A percentile compares a stretch with the other conserved stretches of the same genome.
Evolutionary conservation across 441 rosid genomes (phyloP).

Genomic region (Pelargonium australe): DNA sequence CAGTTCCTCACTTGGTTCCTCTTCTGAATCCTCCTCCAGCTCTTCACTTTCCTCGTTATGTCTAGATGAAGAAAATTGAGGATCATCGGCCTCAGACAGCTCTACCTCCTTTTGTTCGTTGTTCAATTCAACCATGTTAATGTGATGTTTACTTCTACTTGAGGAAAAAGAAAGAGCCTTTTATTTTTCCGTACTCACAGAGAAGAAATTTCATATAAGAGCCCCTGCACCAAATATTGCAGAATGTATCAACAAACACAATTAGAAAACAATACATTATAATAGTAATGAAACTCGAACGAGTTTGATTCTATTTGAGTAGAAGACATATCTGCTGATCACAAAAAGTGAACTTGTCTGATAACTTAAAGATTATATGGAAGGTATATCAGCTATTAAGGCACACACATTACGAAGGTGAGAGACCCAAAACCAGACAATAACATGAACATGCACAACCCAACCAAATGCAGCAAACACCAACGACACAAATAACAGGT

Average conservation of each 20-base stretch:
- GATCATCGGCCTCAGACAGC: not conserved
- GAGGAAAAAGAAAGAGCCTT: not conserved
- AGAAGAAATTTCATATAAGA: not conserved
- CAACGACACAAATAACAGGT: not conserved
- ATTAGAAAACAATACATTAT: not conserved
- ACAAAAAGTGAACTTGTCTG: not conserved
- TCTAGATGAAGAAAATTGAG: not conserved
- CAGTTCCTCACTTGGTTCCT: not conserved
- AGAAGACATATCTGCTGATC: not conserved
- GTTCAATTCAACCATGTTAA: not conserved
- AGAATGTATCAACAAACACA: not conserved
- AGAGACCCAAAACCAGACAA: not conserved
- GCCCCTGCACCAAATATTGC: conserved; percentile 4
- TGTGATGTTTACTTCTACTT: not conserved
- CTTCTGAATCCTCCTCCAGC: conserved; percentile 8
- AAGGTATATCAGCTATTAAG: not conserved
- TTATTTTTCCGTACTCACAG: not conserved
- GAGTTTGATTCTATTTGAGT: not conserved
- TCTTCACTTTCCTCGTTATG: conserved; percentile 2
- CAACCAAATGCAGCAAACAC: not conserved
- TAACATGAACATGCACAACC: not conserved
- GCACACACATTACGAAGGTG: not conserved
- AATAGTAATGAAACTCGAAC: not conserved
- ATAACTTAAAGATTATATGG: not conserved
- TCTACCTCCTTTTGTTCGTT: not conserved